Conservation (phyloP, 257 asterid genomes). For the Solanum paucissectum region DNA sequence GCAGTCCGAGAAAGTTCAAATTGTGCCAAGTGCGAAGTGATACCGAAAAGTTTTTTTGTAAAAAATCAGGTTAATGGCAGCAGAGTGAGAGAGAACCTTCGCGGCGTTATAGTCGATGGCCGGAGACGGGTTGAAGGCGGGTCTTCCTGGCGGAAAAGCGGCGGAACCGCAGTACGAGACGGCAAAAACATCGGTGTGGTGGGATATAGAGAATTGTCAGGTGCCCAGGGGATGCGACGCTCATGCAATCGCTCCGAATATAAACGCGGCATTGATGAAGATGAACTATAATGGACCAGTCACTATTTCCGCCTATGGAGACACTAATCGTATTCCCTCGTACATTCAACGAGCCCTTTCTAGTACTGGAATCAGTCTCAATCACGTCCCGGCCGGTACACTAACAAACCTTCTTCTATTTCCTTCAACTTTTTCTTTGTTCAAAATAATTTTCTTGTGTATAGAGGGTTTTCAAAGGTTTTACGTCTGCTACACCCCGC, state of each 20-base stretch:
- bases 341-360: conserved; percentile 55
- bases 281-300: conserved; percentile 76
- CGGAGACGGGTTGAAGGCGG: not conserved
- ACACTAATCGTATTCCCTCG: conserved; percentile 45
- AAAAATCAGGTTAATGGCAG: not conserved
- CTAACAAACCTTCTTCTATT: not conserved
- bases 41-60: not conserved
- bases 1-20: not conserved
- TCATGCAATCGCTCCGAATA: conserved; percentile 69
- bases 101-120: not conserved
- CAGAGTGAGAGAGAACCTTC: not conserved
- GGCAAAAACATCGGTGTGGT: conserved; percentile 82
- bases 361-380: conserved; percentile 79
- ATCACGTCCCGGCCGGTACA: conserved; percentile 85
- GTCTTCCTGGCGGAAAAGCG: not conserved
- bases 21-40: not conserved
- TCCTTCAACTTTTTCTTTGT: not conserved
- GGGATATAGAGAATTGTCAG: conserved; percentile 94
- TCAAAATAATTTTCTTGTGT: not conserved
- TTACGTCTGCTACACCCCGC: not conserved
- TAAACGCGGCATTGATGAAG: conserved; percentile 65
- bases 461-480: not conserved
- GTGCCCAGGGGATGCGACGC: conserved; percentile 68
- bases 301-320: conserved; percentile 75
- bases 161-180: conserved; percentile 64